Base-by-base conservation (phyloP, 2,329 filamentous ascomycete species). In the Penicillium glabrum region DNA sequence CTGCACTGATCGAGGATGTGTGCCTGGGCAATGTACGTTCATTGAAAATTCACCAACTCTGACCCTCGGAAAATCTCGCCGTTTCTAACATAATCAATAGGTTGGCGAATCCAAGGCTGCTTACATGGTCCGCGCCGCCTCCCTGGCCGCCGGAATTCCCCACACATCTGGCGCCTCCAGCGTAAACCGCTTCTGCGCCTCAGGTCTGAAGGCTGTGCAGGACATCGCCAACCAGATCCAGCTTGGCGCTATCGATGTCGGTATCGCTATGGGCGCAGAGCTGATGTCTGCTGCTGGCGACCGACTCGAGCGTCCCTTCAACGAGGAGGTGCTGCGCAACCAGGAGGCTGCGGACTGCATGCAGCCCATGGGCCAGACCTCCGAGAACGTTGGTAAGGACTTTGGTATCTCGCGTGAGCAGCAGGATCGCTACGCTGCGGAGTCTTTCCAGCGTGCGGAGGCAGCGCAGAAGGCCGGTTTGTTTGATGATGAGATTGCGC, bases 351-450 rank as follows among this genome's bases (percentile, higher is more conserved):
- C 77, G 46, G 93, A 98, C 79, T 95, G 92, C 82, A 86, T 93
- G 86, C 86, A 92, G 82, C 90, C 93, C 64, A 99, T 99, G 95
- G 95, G 95, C 23, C 96, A 96, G 85, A 99, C 95, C 3, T 93
- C 89, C 58, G 95, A 99, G 81, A 98, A 98, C 72, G 92, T 99
- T 27, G 91, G 89, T 67, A 86, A 86, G 48, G 95, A 98, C 78
- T 98, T 98, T 75, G 85, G 89, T 71, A 88, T 99, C 72, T 79
- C 85, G 2, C 86, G 95, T 59, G 87, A 93, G 72, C 78, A 80
- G 72, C 90, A 98, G 79, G 95, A 99, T 76, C 80, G 83, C 64
- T 98, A 87, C 74, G 91, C 95, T 0, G 89, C 89, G 10, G 91
- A 96, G 80, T 92, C 88, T 46, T 99, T 92, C 81, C 85, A 87